Conservation (phyloP, 2,329 filamentous ascomycete genomes). For the Paecilomyces sp. region DNA sequence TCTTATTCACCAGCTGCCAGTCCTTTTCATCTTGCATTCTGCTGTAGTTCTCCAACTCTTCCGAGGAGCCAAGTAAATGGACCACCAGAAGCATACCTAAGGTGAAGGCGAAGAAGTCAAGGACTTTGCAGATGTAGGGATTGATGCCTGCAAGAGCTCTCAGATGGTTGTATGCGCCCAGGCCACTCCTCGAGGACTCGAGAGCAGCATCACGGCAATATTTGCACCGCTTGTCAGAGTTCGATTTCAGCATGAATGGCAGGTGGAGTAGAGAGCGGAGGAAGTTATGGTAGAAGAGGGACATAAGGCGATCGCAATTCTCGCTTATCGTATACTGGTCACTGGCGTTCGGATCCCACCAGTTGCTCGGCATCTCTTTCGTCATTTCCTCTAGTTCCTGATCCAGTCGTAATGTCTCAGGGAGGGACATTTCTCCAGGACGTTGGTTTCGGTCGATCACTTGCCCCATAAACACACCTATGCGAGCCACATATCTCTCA, state of each 20-base stretch:
- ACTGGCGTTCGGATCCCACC: constrained; percentile 19
- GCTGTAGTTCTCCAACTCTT: constrained; percentile 11
- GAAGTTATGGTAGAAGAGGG: constrained; percentile 35
- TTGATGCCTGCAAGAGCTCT: constrained; percentile 18
- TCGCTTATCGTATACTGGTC: constrained; percentile 16
- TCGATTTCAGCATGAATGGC: constrained; percentile 39
- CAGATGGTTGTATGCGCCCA: constrained; percentile 30
- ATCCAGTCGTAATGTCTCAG: constrained; percentile 34
- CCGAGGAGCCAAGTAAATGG: constrained; percentile 33
- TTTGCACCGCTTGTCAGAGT: constrained; percentile 27
- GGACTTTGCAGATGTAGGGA: constrained; percentile 38
- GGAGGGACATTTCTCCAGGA: constrained; percentile 26
- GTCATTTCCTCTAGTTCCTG: constrained; percentile 30
- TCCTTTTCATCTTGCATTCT: constrained; percentile 28
- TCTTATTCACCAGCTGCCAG: constrained; percentile 27
- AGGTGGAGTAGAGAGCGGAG: constrained; percentile 37
- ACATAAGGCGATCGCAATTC: constrained; percentile 23
- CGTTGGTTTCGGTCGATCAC: constrained; percentile 38
- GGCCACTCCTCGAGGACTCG: constrained; percentile 35
- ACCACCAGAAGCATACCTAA: constrained; percentile 39
- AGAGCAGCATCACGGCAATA: constrained; percentile 33
- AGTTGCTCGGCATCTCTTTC: constrained; percentile 20
- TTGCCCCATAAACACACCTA: constrained; percentile 29
- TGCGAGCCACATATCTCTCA: constrained; percentile 23
- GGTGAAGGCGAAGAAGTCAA: constrained; percentile 44